Evolutionary conservation across 257 asterid species (phyloP).

Genomic region (Handroanthus guayacan): DNA sequence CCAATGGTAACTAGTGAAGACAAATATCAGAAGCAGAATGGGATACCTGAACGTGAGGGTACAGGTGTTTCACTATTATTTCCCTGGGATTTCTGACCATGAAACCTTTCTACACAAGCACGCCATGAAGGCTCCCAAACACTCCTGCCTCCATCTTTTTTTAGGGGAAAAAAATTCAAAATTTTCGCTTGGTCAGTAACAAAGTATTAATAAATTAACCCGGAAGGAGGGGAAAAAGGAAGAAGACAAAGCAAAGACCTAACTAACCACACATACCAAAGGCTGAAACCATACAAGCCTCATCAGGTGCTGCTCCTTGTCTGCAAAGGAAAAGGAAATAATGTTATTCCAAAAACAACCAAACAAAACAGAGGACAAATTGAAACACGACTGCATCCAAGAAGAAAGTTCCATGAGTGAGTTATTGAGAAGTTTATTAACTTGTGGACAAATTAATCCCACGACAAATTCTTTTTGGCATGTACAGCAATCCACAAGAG

Average conservation of each 20-base stretch:
- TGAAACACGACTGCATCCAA: constrained; percentile 13
- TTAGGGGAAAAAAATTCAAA: not conserved
- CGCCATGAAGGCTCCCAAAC: constrained; percentile 95
- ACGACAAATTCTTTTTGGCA: not conserved
- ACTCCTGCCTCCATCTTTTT: constrained; percentile 81
- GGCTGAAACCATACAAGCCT: constrained; percentile 95
- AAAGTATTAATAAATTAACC: constrained; percentile 4
- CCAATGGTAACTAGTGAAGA: constrained; percentile 28
- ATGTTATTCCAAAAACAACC: constrained; percentile 31
- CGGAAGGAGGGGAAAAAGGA: constrained; percentile 10
- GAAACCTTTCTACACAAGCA: constrained; percentile 73
- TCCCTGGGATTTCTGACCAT: constrained; percentile 57
- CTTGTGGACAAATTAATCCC: not conserved
- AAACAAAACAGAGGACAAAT: constrained; percentile 20
- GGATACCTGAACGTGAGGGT: constrained; percentile 69
- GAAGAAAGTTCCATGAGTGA: constrained; percentile 5
- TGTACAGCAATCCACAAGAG: constrained; percentile 1
- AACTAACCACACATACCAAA: constrained; percentile 73
- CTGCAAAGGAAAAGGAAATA: constrained; percentile 52
- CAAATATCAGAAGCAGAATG: constrained; percentile 29
- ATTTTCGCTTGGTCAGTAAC: constrained; percentile 30
- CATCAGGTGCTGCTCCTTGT: constrained; percentile 96
- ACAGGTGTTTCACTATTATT: constrained; percentile 63
- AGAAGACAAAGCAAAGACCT: constrained; percentile 13
- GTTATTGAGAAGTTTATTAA: not conserved